phyloP scores from a whole-genome alignment of 2,329 filamentous ascomycete species.

The Acrocalymma vagum region DNA sequence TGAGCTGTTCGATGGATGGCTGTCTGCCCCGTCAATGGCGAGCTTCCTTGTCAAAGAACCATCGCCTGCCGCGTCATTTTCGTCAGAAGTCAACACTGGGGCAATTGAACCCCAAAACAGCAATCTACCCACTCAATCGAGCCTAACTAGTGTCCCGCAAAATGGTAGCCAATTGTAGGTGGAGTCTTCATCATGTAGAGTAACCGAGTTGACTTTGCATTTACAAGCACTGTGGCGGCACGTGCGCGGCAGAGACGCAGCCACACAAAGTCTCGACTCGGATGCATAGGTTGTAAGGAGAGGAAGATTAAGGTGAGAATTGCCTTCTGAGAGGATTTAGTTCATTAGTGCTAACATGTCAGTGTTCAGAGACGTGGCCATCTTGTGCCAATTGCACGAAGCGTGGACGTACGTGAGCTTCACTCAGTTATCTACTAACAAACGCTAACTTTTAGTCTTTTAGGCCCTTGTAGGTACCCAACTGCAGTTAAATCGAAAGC shows the following conservation, averaged over 20 bases:
- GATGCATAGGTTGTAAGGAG: constrained; percentile 71
- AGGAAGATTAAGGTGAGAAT: constrained; percentile 72
- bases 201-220: background rate
- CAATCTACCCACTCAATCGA: background rate
- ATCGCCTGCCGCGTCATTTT: too few relatives aligned
- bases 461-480: constrained; percentile 42
- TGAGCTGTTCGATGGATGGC: constrained; percentile 25
- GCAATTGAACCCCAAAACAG: background rate
- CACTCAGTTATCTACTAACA: too few relatives aligned
- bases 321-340: background rate
- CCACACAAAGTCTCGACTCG: constrained; percentile 75
- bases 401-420: constrained; percentile 28
- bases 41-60: constrained; percentile 16
- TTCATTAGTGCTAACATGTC: background rate
- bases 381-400: constrained; percentile 48
- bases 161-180: too few relatives aligned
- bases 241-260: constrained; percentile 24
- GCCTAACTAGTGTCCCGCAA: background rate
- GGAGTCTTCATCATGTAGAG: constrained; percentile 1
- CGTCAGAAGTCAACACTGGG: background rate
- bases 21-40: constrained; percentile 16
- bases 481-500: constrained; percentile 22
- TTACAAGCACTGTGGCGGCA: background rate
- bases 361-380: constrained; percentile 51
- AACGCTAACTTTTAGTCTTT: constrained; percentile 1